Base-by-base conservation (phyloP, 768 basidiomycete species). In the Phaffia australis region DNA sequence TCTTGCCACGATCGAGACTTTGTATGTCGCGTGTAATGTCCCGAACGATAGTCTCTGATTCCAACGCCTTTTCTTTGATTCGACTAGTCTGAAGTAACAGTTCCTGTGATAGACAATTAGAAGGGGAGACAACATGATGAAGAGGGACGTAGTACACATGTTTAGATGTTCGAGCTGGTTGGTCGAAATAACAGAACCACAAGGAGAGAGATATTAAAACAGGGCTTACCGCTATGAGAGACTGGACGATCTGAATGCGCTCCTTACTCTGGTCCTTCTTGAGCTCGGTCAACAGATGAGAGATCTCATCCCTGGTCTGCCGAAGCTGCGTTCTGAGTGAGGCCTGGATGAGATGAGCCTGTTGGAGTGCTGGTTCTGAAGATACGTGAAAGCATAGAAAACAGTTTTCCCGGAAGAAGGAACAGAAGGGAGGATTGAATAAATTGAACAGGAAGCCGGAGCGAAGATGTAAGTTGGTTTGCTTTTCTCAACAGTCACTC, bases 1-100 rank as follows among this genome's bases (percentile, higher is more conserved):
- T 86, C 82, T 98, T 97, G 21, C 90, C 92, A 47, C 88, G 78
- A 75, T 98, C 95, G 42, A 99, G 81, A 5, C 87, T 83, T 75
- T 97, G 93, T 57, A 99, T 98, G 76, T 99, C 95, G 70, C 88
- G 87, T 1, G 95, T 99, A 70, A 98, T 95, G 71, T 89, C 85
- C 62, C 87, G 82, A 29, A 98, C 95, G 57, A 98, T 89, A 1
- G 91, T 91, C 72, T 98, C 95, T 2, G 90, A 92, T 74, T 99
- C 95, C 0, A 90, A 88, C 0, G 94, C 92, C 74, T 97, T 97
- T 77, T 97, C 92, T 54, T 91, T 83, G 70, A 98, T 95, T 64
- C 87, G 87, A 48, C 87, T 92, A 84, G 97, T 94, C 78, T 98
- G 94, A 30, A 87, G 85, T 57, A 98, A 81, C 19, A 98, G 81